Conservation (phyloP, 805 yeast genomes). For the Millerozyma acaciae region DNA sequence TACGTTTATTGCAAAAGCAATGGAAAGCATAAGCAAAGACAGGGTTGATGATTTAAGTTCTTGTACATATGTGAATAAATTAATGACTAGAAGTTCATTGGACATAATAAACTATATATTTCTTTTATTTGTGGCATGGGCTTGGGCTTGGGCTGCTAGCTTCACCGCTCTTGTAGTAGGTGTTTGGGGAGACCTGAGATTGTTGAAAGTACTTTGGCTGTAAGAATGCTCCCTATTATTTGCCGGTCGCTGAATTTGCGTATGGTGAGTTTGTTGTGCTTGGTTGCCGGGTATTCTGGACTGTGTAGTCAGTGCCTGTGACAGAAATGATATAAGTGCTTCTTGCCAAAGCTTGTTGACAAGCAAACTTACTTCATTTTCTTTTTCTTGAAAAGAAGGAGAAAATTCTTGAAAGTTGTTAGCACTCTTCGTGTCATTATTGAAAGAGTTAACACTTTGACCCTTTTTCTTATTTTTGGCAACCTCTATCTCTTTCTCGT, state of each 20-base stretch:
- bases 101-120: not conserved
- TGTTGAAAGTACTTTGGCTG: constrained; percentile 11
- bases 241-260: constrained; percentile 15
- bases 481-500: constrained; percentile 19
- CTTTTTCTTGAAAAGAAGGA: constrained; percentile 27
- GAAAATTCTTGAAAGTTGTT: constrained; percentile 34
- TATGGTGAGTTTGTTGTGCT: constrained; percentile 7
- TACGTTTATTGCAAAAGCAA: constrained; percentile 91
- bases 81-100: constrained; percentile 1
- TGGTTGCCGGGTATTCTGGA: constrained; percentile 4
- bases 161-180: constrained; percentile 37
- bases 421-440: constrained; percentile 13
- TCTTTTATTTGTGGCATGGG: constrained; percentile 1
- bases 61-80: constrained; percentile 2
- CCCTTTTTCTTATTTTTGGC: constrained; percentile 10
- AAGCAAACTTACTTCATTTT: constrained; percentile 21
- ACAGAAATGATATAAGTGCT: constrained; percentile 24
- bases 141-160: constrained; percentile 18
- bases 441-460: constrained; percentile 3
- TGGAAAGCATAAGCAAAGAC: constrained; percentile 93
- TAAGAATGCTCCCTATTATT: constrained; percentile 19
- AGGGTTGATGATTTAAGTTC: constrained; percentile 44
- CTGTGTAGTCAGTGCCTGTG: constrained; percentile 7
- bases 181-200: constrained; percentile 17
- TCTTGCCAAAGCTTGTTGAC: constrained; percentile 39